phyloP scores from a whole-genome alignment of 805 yeast genomes.

The Wickerhamomyces mucosus region DNA sequence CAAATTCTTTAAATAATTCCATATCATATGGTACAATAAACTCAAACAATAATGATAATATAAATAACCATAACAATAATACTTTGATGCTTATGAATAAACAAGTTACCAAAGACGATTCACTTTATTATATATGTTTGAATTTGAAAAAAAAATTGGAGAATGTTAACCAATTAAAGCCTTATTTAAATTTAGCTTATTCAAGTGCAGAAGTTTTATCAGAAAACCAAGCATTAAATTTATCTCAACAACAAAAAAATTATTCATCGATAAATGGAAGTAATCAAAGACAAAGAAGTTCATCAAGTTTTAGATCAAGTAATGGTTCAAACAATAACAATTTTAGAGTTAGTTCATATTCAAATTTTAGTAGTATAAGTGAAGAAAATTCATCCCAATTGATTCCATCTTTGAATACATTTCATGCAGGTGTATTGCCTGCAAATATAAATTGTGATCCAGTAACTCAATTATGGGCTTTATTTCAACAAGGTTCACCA shows the following conservation, averaged over 20 bases:
- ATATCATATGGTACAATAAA: constrained; percentile 3
- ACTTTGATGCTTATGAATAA: constrained; percentile 47
- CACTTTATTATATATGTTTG: constrained; percentile 59
- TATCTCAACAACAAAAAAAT: constrained; percentile 26
- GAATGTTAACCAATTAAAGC: constrained; percentile 55
- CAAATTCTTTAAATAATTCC: constrained; percentile 4
- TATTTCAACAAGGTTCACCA: constrained; percentile 89
- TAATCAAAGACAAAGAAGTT: constrained; percentile 3
- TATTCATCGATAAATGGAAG: constrained; percentile 10
- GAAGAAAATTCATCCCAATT: constrained; percentile 23
- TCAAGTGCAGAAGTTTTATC: constrained; percentile 57
- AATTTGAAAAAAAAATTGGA: constrained; percentile 46
- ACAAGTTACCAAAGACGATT: constrained; percentile 52
- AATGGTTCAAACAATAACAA: constrained; percentile 12
- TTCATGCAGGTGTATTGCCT: constrained; percentile 70
- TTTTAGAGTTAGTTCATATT: constrained; percentile 25
- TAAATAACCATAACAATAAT: constrained; percentile 9
- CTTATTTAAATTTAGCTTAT: constrained; percentile 56
- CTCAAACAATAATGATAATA: not conserved
- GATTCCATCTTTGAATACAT: constrained; percentile 34
- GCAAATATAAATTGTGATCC: constrained; percentile 77
- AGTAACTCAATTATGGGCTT: constrained; percentile 80
- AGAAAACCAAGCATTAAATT: constrained; percentile 56
- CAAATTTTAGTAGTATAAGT: constrained; percentile 23
- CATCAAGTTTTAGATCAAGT: constrained; percentile 2